Evolutionary conservation across 2,329 filamentous ascomycete genomes (phyloP).

Genomic region (Pseudogymnoascus sp.): DNA sequence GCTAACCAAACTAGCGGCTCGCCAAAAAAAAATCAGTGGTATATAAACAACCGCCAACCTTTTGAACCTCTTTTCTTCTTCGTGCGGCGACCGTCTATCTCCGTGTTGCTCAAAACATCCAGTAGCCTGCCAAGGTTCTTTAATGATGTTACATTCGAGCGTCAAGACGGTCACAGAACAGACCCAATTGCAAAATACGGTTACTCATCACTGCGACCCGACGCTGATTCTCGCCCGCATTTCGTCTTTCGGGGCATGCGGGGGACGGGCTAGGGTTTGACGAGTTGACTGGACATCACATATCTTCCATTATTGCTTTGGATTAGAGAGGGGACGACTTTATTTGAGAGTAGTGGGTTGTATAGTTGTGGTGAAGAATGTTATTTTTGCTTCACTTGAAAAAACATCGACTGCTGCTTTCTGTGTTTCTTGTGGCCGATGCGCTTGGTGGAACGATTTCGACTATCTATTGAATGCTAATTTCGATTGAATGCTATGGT

Average conservation of each 20-base stretch:
- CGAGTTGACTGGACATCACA: conserved; percentile 25
- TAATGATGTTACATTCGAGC: conserved; percentile 26
- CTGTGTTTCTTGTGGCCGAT: background rate
- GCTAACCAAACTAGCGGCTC: background rate
- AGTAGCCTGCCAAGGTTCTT: conserved; percentile 11
- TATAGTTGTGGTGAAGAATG: conserved; percentile 37
- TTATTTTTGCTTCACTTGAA: conserved; percentile 34
- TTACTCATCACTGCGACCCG: conserved; percentile 41
- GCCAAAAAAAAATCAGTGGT: background rate
- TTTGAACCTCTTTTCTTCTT: conserved; percentile 16
- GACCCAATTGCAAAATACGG: conserved; percentile 66
- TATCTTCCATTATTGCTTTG: conserved; percentile 16
- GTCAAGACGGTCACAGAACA: conserved; percentile 30
- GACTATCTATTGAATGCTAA: background rate
- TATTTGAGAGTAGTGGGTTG: conserved; percentile 15
- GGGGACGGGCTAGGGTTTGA: conserved; percentile 33
- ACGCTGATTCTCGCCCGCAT: conserved; percentile 29
- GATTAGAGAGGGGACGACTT: background rate
- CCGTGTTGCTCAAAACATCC: conserved; percentile 29
- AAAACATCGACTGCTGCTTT: background rate
- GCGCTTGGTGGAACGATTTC: background rate
- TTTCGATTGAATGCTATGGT: background rate
- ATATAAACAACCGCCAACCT: background rate
- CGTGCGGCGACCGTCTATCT: conserved; percentile 27
- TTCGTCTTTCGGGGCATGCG: conserved; percentile 34